Evolutionary conservation across 805 yeast species (phyloP), one percentile per base, ranked within the genome.

Genomic region (Yamadazyma endophytica): DNA sequence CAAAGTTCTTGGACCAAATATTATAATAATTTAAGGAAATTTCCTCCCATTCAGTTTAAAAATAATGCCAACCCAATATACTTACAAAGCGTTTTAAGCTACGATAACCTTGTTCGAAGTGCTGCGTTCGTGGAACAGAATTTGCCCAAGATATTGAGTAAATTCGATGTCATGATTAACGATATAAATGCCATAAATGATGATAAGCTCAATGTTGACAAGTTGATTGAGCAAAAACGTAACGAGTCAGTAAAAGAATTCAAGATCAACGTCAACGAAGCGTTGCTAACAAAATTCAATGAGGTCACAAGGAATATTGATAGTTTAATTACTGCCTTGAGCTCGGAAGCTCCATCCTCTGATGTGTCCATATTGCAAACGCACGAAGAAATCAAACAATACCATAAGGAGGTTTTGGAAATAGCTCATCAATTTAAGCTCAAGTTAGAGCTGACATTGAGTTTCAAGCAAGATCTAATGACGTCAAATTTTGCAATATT

Each of bases 161-260:
- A 44, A 25, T 63, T 62, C 39, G 52, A 58, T n/a, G 35, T 39
- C 2, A 48, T 71, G 39, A 54, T 61, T 21, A 35, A 47, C 2
- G 44, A 44, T 1, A 54, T 77, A 1, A 65, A 61, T 18, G 34
- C 33, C 1, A 69, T 69, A 9, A 61, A 64, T 21, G 52, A 42
- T 6, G 62, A 63, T 4, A 62, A 64, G 28, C 32, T 58, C 2
- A 35, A 29, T 0, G 54, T 77, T 5, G 70, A 68, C 13, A 46
- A 47, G 20, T 58, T 57, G 9, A 65, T 75, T 20, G 75, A 72
- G 34, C 11, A 34, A 2, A 56, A 67, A 24, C 56, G 73, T 21
- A 48, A 58, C 9, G 68, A 66, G 17, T 64, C 73, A 1, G 47
- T 50, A 8, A 24, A 29, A 9, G 35, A 31, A 42, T 58, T 52